A percentile compares a stretch with the other conserved stretches of the same genome.
These are phyloP conservation scores for Teratosphaeria gauchensis DNA, from an alignment of 2,329 filamentous ascomycete species.

Conservation along the genomic window DNA sequence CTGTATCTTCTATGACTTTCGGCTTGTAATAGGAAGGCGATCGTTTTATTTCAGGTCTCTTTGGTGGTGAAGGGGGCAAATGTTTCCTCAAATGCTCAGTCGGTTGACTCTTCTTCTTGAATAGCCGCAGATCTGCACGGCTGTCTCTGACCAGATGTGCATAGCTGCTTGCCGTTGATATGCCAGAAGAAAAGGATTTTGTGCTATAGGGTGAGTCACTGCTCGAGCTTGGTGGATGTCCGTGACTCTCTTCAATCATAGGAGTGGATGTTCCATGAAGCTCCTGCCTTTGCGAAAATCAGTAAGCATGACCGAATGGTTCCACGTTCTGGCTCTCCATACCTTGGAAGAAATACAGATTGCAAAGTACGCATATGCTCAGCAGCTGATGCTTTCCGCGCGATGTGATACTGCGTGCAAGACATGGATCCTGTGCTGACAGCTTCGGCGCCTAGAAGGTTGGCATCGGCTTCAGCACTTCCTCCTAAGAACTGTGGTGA, in stretches of 20 bases:
- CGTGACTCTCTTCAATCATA: not conserved
- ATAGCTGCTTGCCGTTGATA: conserved; percentile 19
- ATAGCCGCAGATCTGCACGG: conserved; percentile 15
- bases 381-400: conserved; percentile 1
- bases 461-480: conserved; percentile 23
- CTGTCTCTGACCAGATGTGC: conserved; percentile 14
- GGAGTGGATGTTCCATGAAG: not conserved
- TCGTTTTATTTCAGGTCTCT: conserved; percentile 1
- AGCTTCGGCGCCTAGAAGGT: conserved; percentile 9
- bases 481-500: conserved; percentile 26
- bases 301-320: not conserved
- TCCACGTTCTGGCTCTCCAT: not conserved
- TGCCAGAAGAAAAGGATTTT: conserved; percentile 9
- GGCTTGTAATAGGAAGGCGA: conserved; percentile 19
- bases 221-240: conserved; percentile 5
- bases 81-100: conserved; percentile 15
- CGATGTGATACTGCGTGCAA: conserved; percentile 2
- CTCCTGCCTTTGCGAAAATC: not conserved
- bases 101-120: conserved; percentile 21
- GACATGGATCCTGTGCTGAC: not conserved
- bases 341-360: not conserved
- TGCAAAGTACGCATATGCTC: conserved; percentile 2
- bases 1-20: conserved; percentile 20
- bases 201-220: conserved; percentile 6
- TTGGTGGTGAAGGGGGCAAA: conserved; percentile 1